Evolutionary conservation across 2,329 filamentous ascomycete genomes (phyloP).

Genomic region (Lasiodiplodia gonubiensis): DNA sequence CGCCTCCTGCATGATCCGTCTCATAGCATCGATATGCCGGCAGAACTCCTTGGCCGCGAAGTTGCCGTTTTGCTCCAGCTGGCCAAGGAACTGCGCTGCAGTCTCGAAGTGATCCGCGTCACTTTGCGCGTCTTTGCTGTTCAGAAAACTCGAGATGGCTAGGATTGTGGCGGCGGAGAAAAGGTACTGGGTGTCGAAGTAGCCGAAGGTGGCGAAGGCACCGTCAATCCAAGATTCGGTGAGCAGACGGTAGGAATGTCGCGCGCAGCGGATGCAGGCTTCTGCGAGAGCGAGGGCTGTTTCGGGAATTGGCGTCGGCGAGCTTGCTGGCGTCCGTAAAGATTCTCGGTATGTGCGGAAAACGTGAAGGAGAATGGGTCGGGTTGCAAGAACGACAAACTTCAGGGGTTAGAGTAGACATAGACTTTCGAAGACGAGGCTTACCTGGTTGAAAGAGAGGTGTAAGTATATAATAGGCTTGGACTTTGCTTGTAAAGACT

Average conservation of each 20-base stretch:
- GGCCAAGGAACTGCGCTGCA: conserved; percentile 32
- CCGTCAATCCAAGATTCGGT: conserved; percentile 56
- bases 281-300: conserved; percentile 49
- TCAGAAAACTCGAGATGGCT: conserved; percentile 51
- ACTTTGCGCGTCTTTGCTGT: conserved; percentile 17
- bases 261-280: conserved; percentile 54
- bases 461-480: conserved; percentile 45
- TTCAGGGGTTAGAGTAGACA: conserved; percentile 23
- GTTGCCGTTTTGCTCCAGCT: conserved; percentile 32
- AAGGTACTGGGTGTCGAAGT: conserved; percentile 55
- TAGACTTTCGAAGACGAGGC: not conserved
- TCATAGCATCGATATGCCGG: conserved; percentile 33
- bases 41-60: conserved; percentile 33
- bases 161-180: conserved; percentile 55
- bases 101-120: conserved; percentile 32
- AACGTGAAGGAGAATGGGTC: conserved; percentile 43
- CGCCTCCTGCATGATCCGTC: conserved; percentile 28
- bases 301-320: conserved; percentile 32
- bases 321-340: conserved; percentile 19
- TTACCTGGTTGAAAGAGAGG: conserved; percentile 41
- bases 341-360: conserved; percentile 35
- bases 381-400: conserved; percentile 41
- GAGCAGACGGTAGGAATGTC: conserved; percentile 52
- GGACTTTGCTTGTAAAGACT: conserved; percentile 29
- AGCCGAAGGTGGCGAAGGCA: conserved; percentile 55